These are phyloP conservation scores for Phaeoacremonium minimum DNA, from an alignment of 2,329 filamentous ascomycete genomes.

Conservation along the genomic window DNA sequence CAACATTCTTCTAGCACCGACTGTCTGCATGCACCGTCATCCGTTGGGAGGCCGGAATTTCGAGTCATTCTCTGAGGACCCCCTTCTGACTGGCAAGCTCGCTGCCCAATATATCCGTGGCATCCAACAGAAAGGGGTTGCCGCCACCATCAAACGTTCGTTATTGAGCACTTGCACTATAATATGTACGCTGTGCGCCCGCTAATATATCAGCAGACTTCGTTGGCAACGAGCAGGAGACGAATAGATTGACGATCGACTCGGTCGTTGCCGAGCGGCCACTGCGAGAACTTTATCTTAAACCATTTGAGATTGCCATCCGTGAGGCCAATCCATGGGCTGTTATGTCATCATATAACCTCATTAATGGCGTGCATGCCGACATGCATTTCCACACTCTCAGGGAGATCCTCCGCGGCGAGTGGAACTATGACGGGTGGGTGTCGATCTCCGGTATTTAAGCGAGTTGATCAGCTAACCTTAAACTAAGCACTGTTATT, in stretches of 20 bases:
- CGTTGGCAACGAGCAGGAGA: constrained; percentile 71
- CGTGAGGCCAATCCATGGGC: constrained; percentile 66
- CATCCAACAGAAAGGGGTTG: constrained; percentile 68
- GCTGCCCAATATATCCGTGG: constrained; percentile 69
- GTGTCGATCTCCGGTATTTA: constrained; percentile 9
- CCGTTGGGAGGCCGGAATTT: constrained; percentile 83
- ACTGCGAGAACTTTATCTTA: constrained; percentile 67
- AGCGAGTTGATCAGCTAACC: constrained; percentile 7
- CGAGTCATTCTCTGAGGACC: constrained; percentile 83
- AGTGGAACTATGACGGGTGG: constrained; percentile 60
- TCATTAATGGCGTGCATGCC: constrained; percentile 59
- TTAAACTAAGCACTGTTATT: constrained; percentile 43
- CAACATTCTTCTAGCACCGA: constrained; percentile 70
- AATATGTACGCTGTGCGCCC: constrained; percentile 8
- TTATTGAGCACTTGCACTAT: constrained; percentile 9
- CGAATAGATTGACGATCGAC: constrained; percentile 60
- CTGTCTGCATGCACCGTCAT: constrained; percentile 77
- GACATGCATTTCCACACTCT: constrained; percentile 52
- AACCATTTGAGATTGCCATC: constrained; percentile 69
- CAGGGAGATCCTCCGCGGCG: constrained; percentile 53
- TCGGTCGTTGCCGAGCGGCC: constrained; percentile 61
- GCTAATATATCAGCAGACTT: constrained; percentile 40
- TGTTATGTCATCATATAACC: constrained; percentile 66
- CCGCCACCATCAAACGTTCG: constrained; percentile 73
- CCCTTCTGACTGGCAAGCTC: constrained; percentile 69